These are phyloP conservation scores for Salix viminalis DNA, from an alignment of 345 rosid species.

Conservation along the genomic window DNA sequence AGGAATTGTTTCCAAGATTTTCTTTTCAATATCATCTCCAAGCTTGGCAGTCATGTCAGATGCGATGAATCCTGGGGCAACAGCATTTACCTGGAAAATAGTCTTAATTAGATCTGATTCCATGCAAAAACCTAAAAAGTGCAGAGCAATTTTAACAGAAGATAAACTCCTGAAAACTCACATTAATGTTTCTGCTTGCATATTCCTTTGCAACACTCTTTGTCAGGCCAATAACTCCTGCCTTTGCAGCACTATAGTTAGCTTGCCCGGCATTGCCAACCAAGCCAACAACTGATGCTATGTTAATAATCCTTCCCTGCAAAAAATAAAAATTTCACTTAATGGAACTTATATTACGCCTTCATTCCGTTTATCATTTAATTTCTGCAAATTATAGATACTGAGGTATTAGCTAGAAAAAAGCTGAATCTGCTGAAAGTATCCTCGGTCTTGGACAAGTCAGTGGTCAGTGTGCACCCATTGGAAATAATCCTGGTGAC, in stretches of 20 bases:
- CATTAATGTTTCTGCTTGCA: slow-evolving; percentile 87
- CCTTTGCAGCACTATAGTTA: slow-evolving; percentile 97
- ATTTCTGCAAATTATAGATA: neutral
- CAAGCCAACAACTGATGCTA: slow-evolving; percentile 92
- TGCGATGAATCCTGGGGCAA: slow-evolving; percentile 94
- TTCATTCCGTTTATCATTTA: neutral
- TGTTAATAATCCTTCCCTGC: slow-evolving; percentile 85
- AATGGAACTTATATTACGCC: neutral
- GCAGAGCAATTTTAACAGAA: neutral
- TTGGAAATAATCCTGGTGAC: neutral
- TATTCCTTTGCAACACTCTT: slow-evolving; percentile 85
- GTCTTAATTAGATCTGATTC: slow-evolving; percentile 7
- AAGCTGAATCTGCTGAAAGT: neutral
- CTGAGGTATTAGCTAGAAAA: neutral
- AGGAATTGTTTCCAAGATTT: slow-evolving; percentile 78
- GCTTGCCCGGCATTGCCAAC: slow-evolving; percentile 95
- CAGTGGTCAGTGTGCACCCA: neutral
- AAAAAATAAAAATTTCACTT: neutral
- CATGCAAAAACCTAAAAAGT: neutral
- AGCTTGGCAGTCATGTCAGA: slow-evolving; percentile 67
- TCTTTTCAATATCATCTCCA: slow-evolving; percentile 87
- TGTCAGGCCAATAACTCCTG: slow-evolving; percentile 90
- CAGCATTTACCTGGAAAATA: slow-evolving; percentile 66
- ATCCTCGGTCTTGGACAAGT: neutral
- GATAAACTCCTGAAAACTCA: slow-evolving; percentile 24